Evolutionary conservation across 1,284 basidiomycete species (phyloP).

Genomic region (Ustilago tritici): DNA sequence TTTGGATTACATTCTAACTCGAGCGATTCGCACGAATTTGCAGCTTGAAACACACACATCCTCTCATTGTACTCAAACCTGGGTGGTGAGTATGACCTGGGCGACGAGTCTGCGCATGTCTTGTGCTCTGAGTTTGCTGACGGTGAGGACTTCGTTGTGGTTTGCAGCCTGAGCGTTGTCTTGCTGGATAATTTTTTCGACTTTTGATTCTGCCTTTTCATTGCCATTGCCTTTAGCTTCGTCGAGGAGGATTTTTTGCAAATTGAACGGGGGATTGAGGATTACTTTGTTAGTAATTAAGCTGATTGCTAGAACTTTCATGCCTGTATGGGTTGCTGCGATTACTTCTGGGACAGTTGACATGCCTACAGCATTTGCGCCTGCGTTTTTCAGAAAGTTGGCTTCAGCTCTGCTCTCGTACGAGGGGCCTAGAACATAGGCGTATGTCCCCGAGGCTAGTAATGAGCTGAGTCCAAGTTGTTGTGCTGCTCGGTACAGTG

Average conservation of each 20-base stretch:
- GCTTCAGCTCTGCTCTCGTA: slow-evolving; percentile 77
- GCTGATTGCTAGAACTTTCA: slow-evolving; percentile 81
- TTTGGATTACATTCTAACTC: not conserved
- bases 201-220: slow-evolving; percentile 8
- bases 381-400: slow-evolving; percentile 42
- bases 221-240: slow-evolving; percentile 74
- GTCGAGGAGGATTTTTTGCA: slow-evolving; percentile 76
- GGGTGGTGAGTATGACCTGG: slow-evolving; percentile 15
- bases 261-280: slow-evolving; percentile 78
- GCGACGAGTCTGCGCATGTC: slow-evolving; percentile 76
- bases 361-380: slow-evolving; percentile 83
- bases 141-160: slow-evolving; percentile 83
- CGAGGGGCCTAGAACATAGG: slow-evolving; percentile 82
- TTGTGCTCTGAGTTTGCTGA: slow-evolving; percentile 78
- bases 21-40: too few species aligned
- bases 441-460: slow-evolving; percentile 76
- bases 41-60: too few species aligned
- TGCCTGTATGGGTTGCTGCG: slow-evolving; percentile 77
- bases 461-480: slow-evolving; percentile 70
- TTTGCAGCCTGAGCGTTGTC: slow-evolving; percentile 75
- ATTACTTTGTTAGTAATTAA: slow-evolving; percentile 86
- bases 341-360: slow-evolving; percentile 90
- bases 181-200: slow-evolving; percentile 65
- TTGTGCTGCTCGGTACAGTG: slow-evolving; percentile 78
- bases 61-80: not conserved